phyloP scores from a whole-genome alignment of 2,329 filamentous ascomycete species.

The Pseudohalonectria lignicola region DNA sequence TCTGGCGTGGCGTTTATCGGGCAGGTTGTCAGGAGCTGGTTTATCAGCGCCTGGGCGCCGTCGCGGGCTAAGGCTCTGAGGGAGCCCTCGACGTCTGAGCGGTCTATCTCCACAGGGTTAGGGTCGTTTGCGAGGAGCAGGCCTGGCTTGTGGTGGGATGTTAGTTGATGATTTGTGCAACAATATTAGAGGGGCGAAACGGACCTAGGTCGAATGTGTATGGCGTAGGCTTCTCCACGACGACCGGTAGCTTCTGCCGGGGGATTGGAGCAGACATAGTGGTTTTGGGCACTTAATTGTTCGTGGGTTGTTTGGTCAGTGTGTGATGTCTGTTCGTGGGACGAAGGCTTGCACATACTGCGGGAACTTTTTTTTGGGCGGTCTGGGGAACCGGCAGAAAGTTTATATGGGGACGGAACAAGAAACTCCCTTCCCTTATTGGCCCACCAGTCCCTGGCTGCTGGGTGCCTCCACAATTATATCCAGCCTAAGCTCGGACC shows the following conservation, averaged over 20 bases:
- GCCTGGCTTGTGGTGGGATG: constrained; percentile 19
- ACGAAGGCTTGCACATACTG: background rate
- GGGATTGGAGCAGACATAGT: constrained; percentile 6
- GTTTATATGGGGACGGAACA: no score
- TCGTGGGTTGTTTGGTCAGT: background rate
- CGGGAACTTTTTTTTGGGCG: constrained; percentile 1
- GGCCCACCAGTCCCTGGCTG: no score
- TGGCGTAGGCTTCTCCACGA: constrained; percentile 71
- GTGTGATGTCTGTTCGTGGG: background rate
- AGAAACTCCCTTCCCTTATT: no score
- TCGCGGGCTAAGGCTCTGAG: constrained; percentile 71
- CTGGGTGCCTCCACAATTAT: no score
- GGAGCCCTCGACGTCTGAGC: constrained; percentile 47
- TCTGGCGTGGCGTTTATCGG: constrained; percentile 58
- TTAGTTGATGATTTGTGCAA: constrained; percentile 18
- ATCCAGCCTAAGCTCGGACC: no score
- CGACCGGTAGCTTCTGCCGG: constrained; percentile 43
- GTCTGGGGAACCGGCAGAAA: background rate
- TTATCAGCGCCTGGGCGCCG: constrained; percentile 83
- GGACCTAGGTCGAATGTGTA: constrained; percentile 77
- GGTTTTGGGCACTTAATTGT: background rate
- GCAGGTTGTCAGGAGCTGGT: constrained; percentile 87
- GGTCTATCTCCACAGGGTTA: constrained; percentile 60
- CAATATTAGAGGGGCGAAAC: background rate
- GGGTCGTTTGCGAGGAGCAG: constrained; percentile 79